Conservation (phyloP, 306 rosid species). For the Rosa multiflora region DNA sequence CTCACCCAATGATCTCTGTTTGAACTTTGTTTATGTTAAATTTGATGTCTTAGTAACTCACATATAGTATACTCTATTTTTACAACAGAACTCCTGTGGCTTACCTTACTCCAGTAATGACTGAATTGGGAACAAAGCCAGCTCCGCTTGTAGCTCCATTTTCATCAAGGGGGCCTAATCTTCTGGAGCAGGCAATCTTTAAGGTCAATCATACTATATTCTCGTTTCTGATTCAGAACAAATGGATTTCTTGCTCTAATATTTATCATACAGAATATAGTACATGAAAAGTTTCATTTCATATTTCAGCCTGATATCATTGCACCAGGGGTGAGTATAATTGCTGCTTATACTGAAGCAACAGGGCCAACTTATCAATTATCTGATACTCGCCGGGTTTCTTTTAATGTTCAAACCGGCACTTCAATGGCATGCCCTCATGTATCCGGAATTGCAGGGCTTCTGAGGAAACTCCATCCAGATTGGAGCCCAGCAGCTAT, state of each 20-base stretch:
- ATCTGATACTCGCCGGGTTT: constrained; percentile 31
- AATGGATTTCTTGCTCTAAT: neutral
- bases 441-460: constrained; percentile 50
- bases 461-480: constrained; percentile 52
- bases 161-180: constrained; percentile 77
- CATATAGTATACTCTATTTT: neutral
- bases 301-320: constrained; percentile 55
- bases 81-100: constrained; percentile 55
- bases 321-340: constrained; percentile 55
- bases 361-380: constrained; percentile 3
- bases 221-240: neutral
- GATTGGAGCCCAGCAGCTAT: constrained; percentile 67
- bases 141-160: constrained; percentile 61
- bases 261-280: neutral
- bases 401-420: constrained; percentile 35
- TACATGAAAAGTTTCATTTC: neutral
- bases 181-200: constrained; percentile 39
- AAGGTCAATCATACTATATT: constrained; percentile 40
- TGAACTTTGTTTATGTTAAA: neutral
- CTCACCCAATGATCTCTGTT: neutral
- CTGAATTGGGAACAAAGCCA: constrained; percentile 37
- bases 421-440: constrained; percentile 74
- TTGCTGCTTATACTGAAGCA: constrained; percentile 40
- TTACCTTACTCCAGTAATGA: constrained; percentile 35
- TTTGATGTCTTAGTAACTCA: neutral